These are phyloP conservation scores for Carex cristatella DNA, from an alignment of 176 grass and related monocot genomes.

Conservation along the genomic window DNA sequence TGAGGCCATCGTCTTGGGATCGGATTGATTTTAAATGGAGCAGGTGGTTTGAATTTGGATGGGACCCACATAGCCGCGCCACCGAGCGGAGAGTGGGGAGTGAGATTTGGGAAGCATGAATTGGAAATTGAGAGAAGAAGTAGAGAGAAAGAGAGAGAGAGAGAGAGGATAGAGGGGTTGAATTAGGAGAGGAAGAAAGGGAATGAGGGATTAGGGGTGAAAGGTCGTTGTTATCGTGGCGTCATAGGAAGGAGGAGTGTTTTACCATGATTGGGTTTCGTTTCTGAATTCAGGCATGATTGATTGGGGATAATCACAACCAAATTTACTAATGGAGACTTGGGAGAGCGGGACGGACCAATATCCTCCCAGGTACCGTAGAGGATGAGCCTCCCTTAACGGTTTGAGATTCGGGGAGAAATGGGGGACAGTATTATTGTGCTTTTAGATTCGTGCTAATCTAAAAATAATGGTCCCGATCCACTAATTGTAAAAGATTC, in stretches of 20 bases:
- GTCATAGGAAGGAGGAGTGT: constrained; percentile 19
- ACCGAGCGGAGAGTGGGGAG: constrained; percentile 10
- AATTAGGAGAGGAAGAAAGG: constrained; percentile 15
- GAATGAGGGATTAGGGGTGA: constrained; percentile 9
- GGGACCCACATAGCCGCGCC: neutral
- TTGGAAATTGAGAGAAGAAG: neutral
- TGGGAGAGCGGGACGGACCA: no score
- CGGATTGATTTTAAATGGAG: neutral
- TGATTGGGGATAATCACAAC: neutral
- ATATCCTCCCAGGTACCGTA: no score
- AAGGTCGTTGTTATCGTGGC: constrained; percentile 38
- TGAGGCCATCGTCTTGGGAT: constrained; percentile 34
- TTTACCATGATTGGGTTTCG: constrained; percentile 27
- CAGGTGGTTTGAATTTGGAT: neutral
- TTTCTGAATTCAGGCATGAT: neutral
- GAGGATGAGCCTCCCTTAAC: no score
- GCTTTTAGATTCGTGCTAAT: no score
- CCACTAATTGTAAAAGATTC: no score
- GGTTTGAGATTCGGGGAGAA: no score
- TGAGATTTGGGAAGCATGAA: constrained; percentile 15
- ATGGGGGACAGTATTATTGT: no score
- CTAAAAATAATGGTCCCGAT: no score
- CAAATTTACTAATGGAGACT: constrained; percentile 10
- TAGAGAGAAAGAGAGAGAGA: constrained; percentile 18
- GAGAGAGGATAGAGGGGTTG: constrained; percentile 15